phyloP scores from a whole-genome alignment of 805 yeast genomes.

The Millerago galiae region DNA sequence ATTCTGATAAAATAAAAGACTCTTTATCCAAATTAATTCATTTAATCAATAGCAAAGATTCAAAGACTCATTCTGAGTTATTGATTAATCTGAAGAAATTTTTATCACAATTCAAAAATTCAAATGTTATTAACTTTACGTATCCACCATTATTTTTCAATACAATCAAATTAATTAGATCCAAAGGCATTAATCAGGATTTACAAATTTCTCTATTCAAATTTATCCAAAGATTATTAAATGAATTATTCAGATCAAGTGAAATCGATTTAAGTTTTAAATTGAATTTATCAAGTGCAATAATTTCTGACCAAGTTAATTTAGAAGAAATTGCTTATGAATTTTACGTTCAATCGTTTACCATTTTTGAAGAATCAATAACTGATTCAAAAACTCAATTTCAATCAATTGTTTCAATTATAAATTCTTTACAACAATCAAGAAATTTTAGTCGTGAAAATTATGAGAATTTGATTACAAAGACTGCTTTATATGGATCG shows the following conservation, averaged over 20 bases:
- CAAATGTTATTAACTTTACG: slow-evolving; percentile 42
- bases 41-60: slow-evolving; percentile 46
- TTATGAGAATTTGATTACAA: slow-evolving; percentile 77
- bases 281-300: slow-evolving; percentile 59
- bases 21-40: slow-evolving; percentile 66
- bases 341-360: slow-evolving; percentile 80
- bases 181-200: slow-evolving; percentile 20
- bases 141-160: slow-evolving; percentile 70
- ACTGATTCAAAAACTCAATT: slow-evolving; percentile 48
- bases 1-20: slow-evolving; percentile 45
- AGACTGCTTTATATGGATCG: slow-evolving; percentile 82
- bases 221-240: slow-evolving; percentile 60
- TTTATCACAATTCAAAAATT: slow-evolving; percentile 45
- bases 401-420: slow-evolving; percentile 44
- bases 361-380: slow-evolving; percentile 67
- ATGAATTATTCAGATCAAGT: slow-evolving; percentile 45
- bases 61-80: slow-evolving; percentile 38
- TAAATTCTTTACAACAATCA: slow-evolving; percentile 45
- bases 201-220: slow-evolving; percentile 46
- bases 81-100: slow-evolving; percentile 40
- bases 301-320: slow-evolving; percentile 70
- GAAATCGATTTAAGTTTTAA: slow-evolving; percentile 31
- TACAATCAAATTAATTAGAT: slow-evolving; percentile 52
- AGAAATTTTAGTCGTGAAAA: slow-evolving; percentile 53
- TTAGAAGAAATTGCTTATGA: slow-evolving; percentile 77